Evolutionary conservation across 257 asterid genomes (phyloP).

Genomic region (Solanum peruvianum): DNA sequence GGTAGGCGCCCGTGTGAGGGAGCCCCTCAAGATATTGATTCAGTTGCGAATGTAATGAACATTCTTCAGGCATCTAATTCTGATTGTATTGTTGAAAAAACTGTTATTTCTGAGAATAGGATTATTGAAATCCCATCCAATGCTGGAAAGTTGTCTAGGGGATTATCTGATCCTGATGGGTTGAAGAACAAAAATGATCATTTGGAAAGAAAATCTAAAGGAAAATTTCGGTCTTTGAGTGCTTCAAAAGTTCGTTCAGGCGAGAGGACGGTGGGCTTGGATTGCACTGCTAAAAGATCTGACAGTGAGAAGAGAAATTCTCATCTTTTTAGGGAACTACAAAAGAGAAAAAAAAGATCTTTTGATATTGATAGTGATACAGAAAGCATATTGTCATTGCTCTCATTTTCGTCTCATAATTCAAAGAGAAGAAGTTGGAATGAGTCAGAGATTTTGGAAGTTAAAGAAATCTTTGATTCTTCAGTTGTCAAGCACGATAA

Average conservation of each 20-base stretch:
- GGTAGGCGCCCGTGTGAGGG: conserved; percentile 53
- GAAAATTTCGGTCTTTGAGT: conserved; percentile 20
- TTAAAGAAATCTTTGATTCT: conserved; percentile 43
- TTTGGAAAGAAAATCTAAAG: conserved; percentile 2
- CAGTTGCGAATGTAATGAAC: conserved; percentile 11
- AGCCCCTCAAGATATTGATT: conserved; percentile 21
- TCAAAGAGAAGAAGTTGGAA: conserved; percentile 70
- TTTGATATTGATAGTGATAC: conserved; percentile 35
- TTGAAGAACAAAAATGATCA: conserved; percentile 4
- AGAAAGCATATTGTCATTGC: conserved; percentile 27
- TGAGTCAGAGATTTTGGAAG: conserved; percentile 39
- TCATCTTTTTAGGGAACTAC: not conserved
- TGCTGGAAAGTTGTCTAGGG: conserved; percentile 10
- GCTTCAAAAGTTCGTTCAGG: conserved; percentile 19
- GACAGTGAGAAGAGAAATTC: not conserved
- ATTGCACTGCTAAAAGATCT: not conserved
- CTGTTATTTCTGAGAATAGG: conserved; percentile 49
- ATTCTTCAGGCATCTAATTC: conserved; percentile 14
- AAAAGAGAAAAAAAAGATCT: conserved; percentile 12
- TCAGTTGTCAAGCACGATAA: conserved; percentile 32
- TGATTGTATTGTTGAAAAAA: conserved; percentile 42
- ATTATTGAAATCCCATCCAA: not conserved
- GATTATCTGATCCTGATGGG: conserved; percentile 19
- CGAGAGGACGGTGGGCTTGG: not conserved
- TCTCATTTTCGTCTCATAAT: conserved; percentile 4